Conservation (phyloP, 2,329 filamentous ascomycete genomes). For the Xylariaceae sp. region DNA sequence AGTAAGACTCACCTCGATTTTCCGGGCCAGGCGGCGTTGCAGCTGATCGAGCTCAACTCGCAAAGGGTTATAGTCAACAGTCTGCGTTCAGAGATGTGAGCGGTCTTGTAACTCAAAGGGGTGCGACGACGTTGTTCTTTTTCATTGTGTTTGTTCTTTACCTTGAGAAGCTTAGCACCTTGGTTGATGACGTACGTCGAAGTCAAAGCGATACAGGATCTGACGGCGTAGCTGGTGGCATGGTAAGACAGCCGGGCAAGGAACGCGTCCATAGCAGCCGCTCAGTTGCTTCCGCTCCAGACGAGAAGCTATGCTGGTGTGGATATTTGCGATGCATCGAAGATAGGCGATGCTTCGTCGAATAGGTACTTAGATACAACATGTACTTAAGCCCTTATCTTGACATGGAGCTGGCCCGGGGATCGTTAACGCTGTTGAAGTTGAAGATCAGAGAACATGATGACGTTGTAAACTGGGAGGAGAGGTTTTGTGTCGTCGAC, state of each 20-base stretch:
- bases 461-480: too few relatives aligned
- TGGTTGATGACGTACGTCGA: slow-evolving; percentile 81
- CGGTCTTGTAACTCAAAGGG: not conserved
- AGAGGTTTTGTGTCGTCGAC: too few relatives aligned
- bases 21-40: slow-evolving; percentile 72
- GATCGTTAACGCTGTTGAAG: too few relatives aligned
- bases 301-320: slow-evolving; percentile 11
- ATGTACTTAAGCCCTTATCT: not conserved
- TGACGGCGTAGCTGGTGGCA: slow-evolving; percentile 88
- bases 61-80: slow-evolving; percentile 66
- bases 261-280: slow-evolving; percentile 64
- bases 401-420: not conserved
- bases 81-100: slow-evolving; percentile 34
- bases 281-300: slow-evolving; percentile 17
- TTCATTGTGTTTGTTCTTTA: slow-evolving; percentile 7
- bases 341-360: slow-evolving; percentile 6
- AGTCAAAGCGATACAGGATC: slow-evolving; percentile 80
- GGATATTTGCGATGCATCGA: slow-evolving; percentile 21
- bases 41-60: slow-evolving; percentile 65
- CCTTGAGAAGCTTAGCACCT: slow-evolving; percentile 69
- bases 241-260: slow-evolving; percentile 55
- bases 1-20: slow-evolving; percentile 63
- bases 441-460: too few relatives aligned
- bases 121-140: not conserved
- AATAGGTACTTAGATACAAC: not conserved